Evolutionary conservation across 768 basidiomycete genomes (phyloP).

Genomic region (Mycena venus): DNA sequence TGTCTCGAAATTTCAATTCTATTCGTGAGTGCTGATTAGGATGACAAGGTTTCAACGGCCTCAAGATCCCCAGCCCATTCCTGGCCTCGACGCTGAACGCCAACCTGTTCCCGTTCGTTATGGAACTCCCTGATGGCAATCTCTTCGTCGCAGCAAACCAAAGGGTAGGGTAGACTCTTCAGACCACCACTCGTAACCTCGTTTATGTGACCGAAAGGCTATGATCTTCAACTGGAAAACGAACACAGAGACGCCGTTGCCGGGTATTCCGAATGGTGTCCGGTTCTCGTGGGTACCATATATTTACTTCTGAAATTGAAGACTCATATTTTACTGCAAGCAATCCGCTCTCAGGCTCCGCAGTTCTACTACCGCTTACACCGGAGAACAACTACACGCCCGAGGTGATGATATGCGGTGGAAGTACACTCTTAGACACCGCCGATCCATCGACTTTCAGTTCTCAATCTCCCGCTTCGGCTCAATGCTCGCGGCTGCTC

Average conservation of each 20-base stretch:
- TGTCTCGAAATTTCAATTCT: conserved; percentile 27
- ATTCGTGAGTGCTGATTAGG: conserved; percentile 9
- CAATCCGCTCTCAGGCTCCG: conserved; percentile 44
- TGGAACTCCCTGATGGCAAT: conserved; percentile 55
- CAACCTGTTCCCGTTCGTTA: conserved; percentile 37
- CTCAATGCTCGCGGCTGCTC: conserved; percentile 50
- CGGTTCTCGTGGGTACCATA: conserved; percentile 24
- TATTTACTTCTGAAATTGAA: conserved; percentile 1
- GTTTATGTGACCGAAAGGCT: too few relatives aligned
- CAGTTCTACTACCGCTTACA: conserved; percentile 45
- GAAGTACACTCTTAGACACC: conserved; percentile 31
- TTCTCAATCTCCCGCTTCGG: conserved; percentile 41
- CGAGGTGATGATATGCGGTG: conserved; percentile 49
- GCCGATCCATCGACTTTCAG: conserved; percentile 33
- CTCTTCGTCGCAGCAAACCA: conserved; percentile 57
- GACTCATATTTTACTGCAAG: conserved; percentile 37
- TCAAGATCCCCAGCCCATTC: conserved; percentile 26
- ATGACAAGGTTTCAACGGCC: conserved; percentile 34
- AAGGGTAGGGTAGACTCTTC: conserved; percentile 29
- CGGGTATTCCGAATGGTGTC: conserved; percentile 53
- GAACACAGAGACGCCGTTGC: conserved; percentile 50
- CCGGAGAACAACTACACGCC: conserved; percentile 42
- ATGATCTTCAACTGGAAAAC: conserved; percentile 48
- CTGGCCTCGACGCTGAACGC: conserved; percentile 19
- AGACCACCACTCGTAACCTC: background rate